Conservation (phyloP, 352 stramenopile species). For the Phytophthora idaei region DNA sequence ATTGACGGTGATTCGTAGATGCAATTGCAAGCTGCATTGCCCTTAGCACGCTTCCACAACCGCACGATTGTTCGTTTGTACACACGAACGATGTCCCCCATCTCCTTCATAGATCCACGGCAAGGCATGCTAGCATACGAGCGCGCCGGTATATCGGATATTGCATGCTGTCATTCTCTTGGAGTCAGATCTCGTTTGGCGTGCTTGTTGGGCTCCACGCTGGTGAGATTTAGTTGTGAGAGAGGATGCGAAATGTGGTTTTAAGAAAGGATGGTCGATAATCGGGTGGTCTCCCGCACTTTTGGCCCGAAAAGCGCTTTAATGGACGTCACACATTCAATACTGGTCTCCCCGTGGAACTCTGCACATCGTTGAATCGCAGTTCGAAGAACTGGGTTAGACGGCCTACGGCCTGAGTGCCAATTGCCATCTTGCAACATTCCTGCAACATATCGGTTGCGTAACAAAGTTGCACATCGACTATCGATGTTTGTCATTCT, state of each 20-base stretch:
- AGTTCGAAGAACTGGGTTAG: too few species aligned
- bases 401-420: too few species aligned
- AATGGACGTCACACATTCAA: not conserved
- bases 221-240: not conserved
- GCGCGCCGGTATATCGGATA: not conserved
- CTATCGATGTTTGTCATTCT: too few species aligned
- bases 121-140: not conserved
- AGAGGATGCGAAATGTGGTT: not conserved
- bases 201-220: not conserved
- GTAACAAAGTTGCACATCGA: too few species aligned
- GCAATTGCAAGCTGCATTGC: not conserved
- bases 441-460: too few species aligned
- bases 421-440: too few species aligned
- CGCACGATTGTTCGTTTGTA: not conserved
- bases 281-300: not conserved
- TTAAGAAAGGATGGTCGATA: too few species aligned
- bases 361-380: not conserved
- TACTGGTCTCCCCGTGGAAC: not conserved
- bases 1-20: constrained; percentile 1
- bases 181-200: not conserved
- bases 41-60: not conserved
- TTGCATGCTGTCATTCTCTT: not conserved
- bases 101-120: not conserved
- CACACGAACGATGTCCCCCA: not conserved
- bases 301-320: not conserved